phyloP scores from a whole-genome alignment of 495 filamentous ascomycete species.

The Articulospora tetracladia region DNA sequence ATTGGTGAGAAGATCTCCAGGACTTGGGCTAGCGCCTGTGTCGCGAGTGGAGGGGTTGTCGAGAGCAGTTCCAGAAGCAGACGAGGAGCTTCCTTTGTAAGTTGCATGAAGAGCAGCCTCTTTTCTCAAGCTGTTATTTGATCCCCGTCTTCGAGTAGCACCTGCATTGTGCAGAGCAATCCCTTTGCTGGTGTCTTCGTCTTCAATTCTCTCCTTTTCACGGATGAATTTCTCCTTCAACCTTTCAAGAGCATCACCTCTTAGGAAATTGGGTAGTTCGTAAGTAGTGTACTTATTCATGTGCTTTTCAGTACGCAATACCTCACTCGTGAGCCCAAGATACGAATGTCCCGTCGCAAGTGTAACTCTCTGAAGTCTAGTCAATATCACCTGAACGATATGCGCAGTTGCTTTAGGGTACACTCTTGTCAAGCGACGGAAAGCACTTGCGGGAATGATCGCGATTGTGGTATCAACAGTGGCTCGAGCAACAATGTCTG shows the following conservation, averaged over 20 bases:
- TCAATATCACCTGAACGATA: constrained; percentile 95
- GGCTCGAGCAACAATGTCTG: constrained; percentile 94
- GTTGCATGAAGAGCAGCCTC: constrained; percentile 74
- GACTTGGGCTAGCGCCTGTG: constrained; percentile 46
- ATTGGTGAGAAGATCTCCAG: constrained; percentile 78
- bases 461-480: constrained; percentile 97
- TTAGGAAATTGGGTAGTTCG: constrained; percentile 87
- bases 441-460: constrained; percentile 94
- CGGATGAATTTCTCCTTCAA: constrained; percentile 90
- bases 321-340: constrained; percentile 84
- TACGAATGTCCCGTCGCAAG: constrained; percentile 92
- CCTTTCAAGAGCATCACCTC: constrained; percentile 76
- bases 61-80: constrained; percentile 26
- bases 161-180: constrained; percentile 88
- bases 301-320: constrained; percentile 82
- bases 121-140: constrained; percentile 72
- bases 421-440: constrained; percentile 86
- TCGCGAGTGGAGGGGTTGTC: constrained; percentile 29
- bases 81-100: constrained; percentile 35
- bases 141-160: constrained; percentile 60
- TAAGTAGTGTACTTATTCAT: constrained; percentile 90
- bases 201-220: constrained; percentile 78
- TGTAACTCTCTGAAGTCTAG: constrained; percentile 89
- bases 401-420: constrained; percentile 96
- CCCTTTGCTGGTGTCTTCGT: constrained; percentile 84